Conservation (phyloP, 2,329 filamentous ascomycete genomes). For the Monilinia aucupariae region DNA sequence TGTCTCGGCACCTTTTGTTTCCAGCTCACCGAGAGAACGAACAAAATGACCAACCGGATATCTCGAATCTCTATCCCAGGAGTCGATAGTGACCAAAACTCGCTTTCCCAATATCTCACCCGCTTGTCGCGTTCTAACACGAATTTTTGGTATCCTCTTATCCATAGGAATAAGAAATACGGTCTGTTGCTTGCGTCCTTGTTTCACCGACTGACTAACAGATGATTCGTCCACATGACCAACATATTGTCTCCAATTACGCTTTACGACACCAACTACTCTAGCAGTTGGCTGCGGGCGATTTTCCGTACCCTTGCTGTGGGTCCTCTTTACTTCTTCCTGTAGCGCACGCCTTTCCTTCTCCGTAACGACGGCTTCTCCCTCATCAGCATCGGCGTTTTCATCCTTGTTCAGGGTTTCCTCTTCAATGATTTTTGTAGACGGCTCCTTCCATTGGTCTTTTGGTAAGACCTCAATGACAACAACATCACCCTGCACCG, state of each 20-base stretch:
- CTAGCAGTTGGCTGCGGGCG: slow-evolving; percentile 83
- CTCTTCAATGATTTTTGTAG: slow-evolving; percentile 92
- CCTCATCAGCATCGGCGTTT: slow-evolving; percentile 79
- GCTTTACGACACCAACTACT: slow-evolving; percentile 86
- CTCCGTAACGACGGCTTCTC: slow-evolving; percentile 74
- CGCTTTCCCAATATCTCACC: slow-evolving; percentile 85
- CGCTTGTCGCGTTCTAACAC: slow-evolving; percentile 84
- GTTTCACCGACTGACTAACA: slow-evolving; percentile 64
- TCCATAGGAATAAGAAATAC: slow-evolving; percentile 98
- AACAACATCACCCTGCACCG: slow-evolving; percentile 86
- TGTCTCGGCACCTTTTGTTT: slow-evolving; percentile 96
- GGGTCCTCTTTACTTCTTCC: slow-evolving; percentile 82
- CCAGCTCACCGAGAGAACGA: slow-evolving; percentile 83
- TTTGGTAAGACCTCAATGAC: slow-evolving; percentile 89
- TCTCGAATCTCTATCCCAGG: slow-evolving; percentile 88
- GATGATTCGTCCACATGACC: slow-evolving; percentile 89
- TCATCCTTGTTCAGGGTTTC: slow-evolving; percentile 88
- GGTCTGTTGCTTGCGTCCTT: slow-evolving; percentile 80
- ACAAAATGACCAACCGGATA: slow-evolving; percentile 94
- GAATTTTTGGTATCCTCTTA: slow-evolving; percentile 94
- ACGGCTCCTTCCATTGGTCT: slow-evolving; percentile 95
- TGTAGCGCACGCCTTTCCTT: slow-evolving; percentile 81
- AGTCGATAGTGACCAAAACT: slow-evolving; percentile 86
- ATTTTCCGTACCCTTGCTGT: slow-evolving; percentile 69
- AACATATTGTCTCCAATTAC: slow-evolving; percentile 97